These are phyloP conservation scores for Platismatia glauca DNA, from an alignment of 495 filamentous ascomycete genomes.

Conservation along the genomic window DNA sequence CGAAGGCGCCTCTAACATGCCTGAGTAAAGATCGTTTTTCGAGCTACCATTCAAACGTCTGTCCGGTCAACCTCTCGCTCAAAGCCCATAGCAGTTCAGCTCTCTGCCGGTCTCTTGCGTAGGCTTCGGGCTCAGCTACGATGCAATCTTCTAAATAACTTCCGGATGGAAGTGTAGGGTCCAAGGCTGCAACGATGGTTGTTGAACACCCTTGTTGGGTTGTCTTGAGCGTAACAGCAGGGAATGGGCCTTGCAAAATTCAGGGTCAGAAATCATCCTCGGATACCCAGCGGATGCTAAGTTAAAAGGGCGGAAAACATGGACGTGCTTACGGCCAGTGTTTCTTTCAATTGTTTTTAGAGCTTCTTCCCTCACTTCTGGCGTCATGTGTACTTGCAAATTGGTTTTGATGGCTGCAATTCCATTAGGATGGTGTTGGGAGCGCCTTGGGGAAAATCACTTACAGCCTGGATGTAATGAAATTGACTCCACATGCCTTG, in stretches of 20 bases:
- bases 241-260: neutral
- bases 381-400: constrained; percentile 14
- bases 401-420: constrained; percentile 12
- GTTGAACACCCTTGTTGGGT: constrained; percentile 47
- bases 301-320: constrained; percentile 22
- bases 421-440: neutral
- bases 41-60: constrained; percentile 34
- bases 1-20: neutral
- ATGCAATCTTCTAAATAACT: constrained; percentile 37
- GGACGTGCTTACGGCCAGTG: constrained; percentile 36
- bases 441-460: neutral
- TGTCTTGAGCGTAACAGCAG: constrained; percentile 30
- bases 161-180: constrained; percentile 33
- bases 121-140: constrained; percentile 25
- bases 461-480: constrained; percentile 40
- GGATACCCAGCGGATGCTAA: constrained; percentile 26
- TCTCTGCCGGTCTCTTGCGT: constrained; percentile 28
- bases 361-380: neutral
- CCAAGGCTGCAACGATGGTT: constrained; percentile 48
- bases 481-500: constrained; percentile 28
- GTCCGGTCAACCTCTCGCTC: constrained; percentile 42
- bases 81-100: constrained; percentile 43
- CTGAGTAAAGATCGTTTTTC: neutral
- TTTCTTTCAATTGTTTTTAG: constrained; percentile 41
- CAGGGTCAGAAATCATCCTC: neutral